Evolutionary conservation across 768 basidiomycete genomes (phyloP).

Genomic region (Kwoniella newhampshirensis): DNA sequence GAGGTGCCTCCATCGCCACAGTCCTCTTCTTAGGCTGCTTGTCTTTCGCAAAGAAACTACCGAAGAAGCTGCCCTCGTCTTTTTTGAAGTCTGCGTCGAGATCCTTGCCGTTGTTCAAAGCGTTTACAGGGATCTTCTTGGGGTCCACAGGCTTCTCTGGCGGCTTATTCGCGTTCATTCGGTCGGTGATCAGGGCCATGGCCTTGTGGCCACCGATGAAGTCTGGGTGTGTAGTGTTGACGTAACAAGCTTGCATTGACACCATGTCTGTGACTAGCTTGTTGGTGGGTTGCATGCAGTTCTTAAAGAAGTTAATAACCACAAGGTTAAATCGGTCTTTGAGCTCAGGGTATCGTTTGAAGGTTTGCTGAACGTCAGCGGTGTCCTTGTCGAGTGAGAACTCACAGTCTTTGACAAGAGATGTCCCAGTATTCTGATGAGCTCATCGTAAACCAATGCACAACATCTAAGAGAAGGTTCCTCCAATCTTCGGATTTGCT

Average conservation of each 20-base stretch:
- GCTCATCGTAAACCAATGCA: slow-evolving; percentile 92
- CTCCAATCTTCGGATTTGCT: slow-evolving; percentile 95
- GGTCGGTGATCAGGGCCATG: slow-evolving; percentile 71
- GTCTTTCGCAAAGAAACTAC: slow-evolving; percentile 80
- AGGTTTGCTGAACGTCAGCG: slow-evolving; percentile 68
- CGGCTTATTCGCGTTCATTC: slow-evolving; percentile 73
- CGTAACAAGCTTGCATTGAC: slow-evolving; percentile 96
- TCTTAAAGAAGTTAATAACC: slow-evolving; percentile 96
- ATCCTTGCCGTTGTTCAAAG: slow-evolving; percentile 89
- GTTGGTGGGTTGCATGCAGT: slow-evolving; percentile 85
- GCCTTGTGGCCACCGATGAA: slow-evolving; percentile 97
- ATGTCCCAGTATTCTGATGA: slow-evolving; percentile 92
- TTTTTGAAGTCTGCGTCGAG: slow-evolving; percentile 85
- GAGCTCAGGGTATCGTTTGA: slow-evolving; percentile 94
- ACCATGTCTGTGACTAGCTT: slow-evolving; percentile 94
- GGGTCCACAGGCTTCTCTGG: slow-evolving; percentile 67
- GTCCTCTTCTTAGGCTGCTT: slow-evolving; percentile 54
- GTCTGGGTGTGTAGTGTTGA: slow-evolving; percentile 99
- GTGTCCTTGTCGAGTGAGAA: slow-evolving; percentile 4
- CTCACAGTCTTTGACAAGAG: slow-evolving; percentile 82
- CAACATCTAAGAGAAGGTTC: slow-evolving; percentile 93
- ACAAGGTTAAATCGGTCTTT: slow-evolving; percentile 93
- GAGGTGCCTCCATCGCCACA: slow-evolving; percentile 66
- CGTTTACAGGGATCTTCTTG: slow-evolving; percentile 67
- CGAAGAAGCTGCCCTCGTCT: slow-evolving; percentile 89